These are phyloP conservation scores for Suillus subalutaceus DNA, from an alignment of 768 basidiomycete species.

Conservation along the genomic window DNA sequence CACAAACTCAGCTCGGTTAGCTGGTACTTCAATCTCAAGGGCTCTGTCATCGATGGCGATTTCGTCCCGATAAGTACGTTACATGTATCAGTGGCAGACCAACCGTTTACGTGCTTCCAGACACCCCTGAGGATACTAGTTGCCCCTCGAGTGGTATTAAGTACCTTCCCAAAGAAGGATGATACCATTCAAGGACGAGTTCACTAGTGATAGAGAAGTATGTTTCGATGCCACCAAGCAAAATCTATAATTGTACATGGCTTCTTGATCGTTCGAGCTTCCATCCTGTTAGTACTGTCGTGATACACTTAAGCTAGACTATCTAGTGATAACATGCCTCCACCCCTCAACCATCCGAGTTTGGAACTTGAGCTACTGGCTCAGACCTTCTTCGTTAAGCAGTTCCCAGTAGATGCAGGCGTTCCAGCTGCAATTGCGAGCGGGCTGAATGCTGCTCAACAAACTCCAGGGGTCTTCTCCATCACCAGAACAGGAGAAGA, in stretches of 20 bases:
- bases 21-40: conserved; percentile 68
- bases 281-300: not conserved
- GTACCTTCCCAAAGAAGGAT: conserved; percentile 56
- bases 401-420: conserved; percentile 37
- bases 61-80: conserved; percentile 61
- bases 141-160: conserved; percentile 62
- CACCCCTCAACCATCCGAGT: conserved; percentile 47
- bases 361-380: conserved; percentile 51
- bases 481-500: conserved; percentile 64
- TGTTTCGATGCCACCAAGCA: not conserved
- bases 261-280: not conserved
- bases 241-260: conserved; percentile 7
- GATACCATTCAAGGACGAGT: not conserved
- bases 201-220: not conserved
- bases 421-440: conserved; percentile 31
- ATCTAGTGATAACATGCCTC: conserved; percentile 35
- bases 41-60: conserved; percentile 66
- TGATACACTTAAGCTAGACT: not conserved
- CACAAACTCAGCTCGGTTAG: conserved; percentile 46
- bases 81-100: not conserved
- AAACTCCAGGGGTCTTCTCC: conserved; percentile 47
- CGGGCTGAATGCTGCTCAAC: conserved; percentile 32
- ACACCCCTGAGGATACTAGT: conserved; percentile 48
- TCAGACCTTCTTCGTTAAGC: conserved; percentile 48
- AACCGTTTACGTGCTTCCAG: conserved; percentile 34